Conservation (phyloP, 2,329 filamentous ascomycete genomes). For the Aspergillus pseudoviridinutans region DNA sequence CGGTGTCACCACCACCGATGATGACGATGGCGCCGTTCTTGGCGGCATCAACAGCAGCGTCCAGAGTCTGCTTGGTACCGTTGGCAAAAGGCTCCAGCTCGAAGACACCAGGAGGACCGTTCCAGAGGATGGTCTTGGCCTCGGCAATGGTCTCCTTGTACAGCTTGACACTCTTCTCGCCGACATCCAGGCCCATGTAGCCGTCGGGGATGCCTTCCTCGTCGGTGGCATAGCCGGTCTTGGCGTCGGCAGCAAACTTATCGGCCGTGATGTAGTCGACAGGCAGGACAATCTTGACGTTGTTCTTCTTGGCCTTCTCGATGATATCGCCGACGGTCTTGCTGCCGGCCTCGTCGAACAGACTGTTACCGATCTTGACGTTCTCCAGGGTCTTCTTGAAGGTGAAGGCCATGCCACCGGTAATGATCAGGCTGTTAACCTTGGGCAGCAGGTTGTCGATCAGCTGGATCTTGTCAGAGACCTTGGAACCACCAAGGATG, state of each 20-base stretch:
- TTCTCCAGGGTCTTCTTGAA: slow-evolving; percentile 98
- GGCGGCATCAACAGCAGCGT: slow-evolving; percentile 78
- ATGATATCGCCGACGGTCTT: slow-evolving; percentile 85
- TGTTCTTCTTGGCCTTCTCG: slow-evolving; percentile 94
- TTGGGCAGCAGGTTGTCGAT: slow-evolving; percentile 99
- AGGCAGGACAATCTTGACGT: slow-evolving; percentile 90
- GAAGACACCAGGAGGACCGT: slow-evolving; percentile 94
- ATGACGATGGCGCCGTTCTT: slow-evolving; percentile 91
- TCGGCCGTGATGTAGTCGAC: slow-evolving; percentile 95
- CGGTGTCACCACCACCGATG: slow-evolving; percentile 96
- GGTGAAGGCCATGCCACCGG: slow-evolving; percentile 98
- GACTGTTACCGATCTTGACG: slow-evolving; percentile 81
- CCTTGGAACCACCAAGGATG: slow-evolving; percentile 96
- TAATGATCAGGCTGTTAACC: slow-evolving; percentile 94
- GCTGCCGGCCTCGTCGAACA: slow-evolving; percentile 91
- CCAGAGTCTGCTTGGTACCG: slow-evolving; percentile 87
- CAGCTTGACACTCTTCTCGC: slow-evolving; percentile 79
- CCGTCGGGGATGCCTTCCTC: slow-evolving; percentile 87
- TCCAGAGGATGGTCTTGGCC: slow-evolving; percentile 97
- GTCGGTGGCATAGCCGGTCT: slow-evolving; percentile 77
- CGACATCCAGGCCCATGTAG: slow-evolving; percentile 97
- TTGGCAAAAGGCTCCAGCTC: slow-evolving; percentile 93
- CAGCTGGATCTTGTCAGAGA: slow-evolving; percentile 98
- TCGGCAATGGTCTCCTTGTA: slow-evolving; percentile 84
- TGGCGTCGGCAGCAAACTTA: slow-evolving; percentile 85